A percentile compares a stretch with the other conserved stretches of the same genome.
phyloP scores from a whole-genome alignment of 139 green algal genomes.

The Volvox africanus region DNA sequence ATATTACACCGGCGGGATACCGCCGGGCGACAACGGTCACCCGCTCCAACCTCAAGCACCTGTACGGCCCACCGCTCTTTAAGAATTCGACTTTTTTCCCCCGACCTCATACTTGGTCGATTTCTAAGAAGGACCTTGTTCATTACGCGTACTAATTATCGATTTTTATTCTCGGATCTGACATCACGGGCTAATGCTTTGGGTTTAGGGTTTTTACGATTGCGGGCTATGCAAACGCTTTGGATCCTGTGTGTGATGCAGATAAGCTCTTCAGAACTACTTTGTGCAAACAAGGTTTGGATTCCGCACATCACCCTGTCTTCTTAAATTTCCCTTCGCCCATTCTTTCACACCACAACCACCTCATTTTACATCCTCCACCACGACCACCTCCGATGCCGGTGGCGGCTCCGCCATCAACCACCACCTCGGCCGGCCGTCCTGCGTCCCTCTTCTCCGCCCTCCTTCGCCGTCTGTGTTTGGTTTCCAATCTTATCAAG shows the following conservation, averaged over 20 bases:
- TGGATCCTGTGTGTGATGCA: not conserved
- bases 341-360: not conserved
- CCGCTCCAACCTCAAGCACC: slow-evolving; percentile 77
- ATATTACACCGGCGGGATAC: slow-evolving; percentile 60
- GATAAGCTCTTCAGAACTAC: not conserved
- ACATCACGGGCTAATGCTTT: too few relatives aligned
- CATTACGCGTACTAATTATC: not conserved
- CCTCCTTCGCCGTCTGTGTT: too few relatives aligned
- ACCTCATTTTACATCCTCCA: too few relatives aligned
- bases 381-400: too few relatives aligned
- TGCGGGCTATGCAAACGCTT: too few relatives aligned
- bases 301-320: not conserved
- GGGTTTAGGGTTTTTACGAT: too few relatives aligned
- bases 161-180: too few relatives aligned
- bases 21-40: slow-evolving; percentile 49
- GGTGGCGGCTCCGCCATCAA: too few relatives aligned
- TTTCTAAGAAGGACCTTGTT: not conserved
- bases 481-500: not conserved
- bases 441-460: not conserved
- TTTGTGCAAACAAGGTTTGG: too few relatives aligned
- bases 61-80: slow-evolving; percentile 64
- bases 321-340: not conserved
- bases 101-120: not conserved
- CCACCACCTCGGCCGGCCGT: too few relatives aligned
- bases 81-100: too few relatives aligned